A percentile compares a stretch with the other conserved stretches of the same genome.
These are phyloP conservation scores for Cephalotrichum gorgonifer DNA, from an alignment of 2,329 filamentous ascomycete genomes.

Conservation along the genomic window DNA sequence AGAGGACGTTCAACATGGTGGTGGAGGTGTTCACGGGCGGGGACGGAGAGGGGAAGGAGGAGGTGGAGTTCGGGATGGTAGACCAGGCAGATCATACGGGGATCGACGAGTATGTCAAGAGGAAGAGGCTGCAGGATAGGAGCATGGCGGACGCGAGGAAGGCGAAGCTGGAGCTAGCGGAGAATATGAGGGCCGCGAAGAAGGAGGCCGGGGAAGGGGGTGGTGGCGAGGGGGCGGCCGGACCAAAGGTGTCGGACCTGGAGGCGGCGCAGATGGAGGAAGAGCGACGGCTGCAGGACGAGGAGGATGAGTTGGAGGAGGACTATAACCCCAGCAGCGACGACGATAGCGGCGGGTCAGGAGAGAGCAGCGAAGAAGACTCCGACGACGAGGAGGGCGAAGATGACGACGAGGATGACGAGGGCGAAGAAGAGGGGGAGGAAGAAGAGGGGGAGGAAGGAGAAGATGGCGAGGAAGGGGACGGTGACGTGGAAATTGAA, in stretches of 20 bases:
- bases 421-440: slow-evolving; percentile 24
- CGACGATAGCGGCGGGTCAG: slow-evolving; percentile 47
- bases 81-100: slow-evolving; percentile 58
- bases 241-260: slow-evolving; percentile 31
- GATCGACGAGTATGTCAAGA: slow-evolving; percentile 54
- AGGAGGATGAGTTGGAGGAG: slow-evolving; percentile 55
- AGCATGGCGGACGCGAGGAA: slow-evolving; percentile 60
- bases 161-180: slow-evolving; percentile 51
- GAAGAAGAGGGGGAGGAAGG: slow-evolving; percentile 18
- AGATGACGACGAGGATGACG: slow-evolving; percentile 29
- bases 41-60: slow-evolving; percentile 39
- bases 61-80: slow-evolving; percentile 59
- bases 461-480: slow-evolving; percentile 12
- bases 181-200: slow-evolving; percentile 42
- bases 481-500: slow-evolving; percentile 10
- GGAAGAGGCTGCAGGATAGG: slow-evolving; percentile 51
- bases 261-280: slow-evolving; percentile 38
- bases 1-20: slow-evolving; percentile 58
- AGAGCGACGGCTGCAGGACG: slow-evolving; percentile 45
- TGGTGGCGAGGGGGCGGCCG: slow-evolving; percentile 20
- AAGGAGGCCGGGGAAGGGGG: slow-evolving; percentile 25
- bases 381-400: slow-evolving; percentile 41
- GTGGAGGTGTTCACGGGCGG: slow-evolving; percentile 43
- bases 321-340: slow-evolving; percentile 56
- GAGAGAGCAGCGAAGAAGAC: slow-evolving; percentile 36